Evolutionary conservation across 371 early-diverging fungal species (phyloP).

Genomic region (Batkoa obscura): DNA sequence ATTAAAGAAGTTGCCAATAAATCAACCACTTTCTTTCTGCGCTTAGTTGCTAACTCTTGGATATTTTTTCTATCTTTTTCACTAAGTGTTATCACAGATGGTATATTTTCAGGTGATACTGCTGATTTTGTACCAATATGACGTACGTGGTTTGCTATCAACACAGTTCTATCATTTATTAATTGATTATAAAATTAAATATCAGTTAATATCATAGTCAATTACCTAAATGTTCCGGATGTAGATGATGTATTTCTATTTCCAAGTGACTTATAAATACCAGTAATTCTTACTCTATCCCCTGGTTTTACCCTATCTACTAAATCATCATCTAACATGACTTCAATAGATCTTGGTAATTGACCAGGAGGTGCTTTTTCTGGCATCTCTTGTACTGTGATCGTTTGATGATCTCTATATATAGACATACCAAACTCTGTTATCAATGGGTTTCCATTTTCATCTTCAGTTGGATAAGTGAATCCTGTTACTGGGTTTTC

Average conservation of each 20-base stretch:
- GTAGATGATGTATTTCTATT: constrained; percentile 50
- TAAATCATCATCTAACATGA: constrained; percentile 93
- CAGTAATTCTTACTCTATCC: constrained; percentile 91
- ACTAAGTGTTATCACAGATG: constrained; percentile 19
- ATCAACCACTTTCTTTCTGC: constrained; percentile 52
- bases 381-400: constrained; percentile 98
- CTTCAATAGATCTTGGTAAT: constrained; percentile 90
- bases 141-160: constrained; percentile 80
- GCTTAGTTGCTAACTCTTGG: constrained; percentile 33
- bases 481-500: constrained; percentile 38
- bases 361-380: constrained; percentile 97
- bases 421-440: constrained; percentile 91
- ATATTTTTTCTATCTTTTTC: constrained; percentile 75
- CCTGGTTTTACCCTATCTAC: constrained; percentile 97
- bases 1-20: constrained; percentile 74
- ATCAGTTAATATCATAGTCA: background rate
- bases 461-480: constrained; percentile 76
- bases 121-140: constrained; percentile 55
- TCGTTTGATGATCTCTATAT: constrained; percentile 91
- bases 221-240: constrained; percentile 65
- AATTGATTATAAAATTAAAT: background rate
- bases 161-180: constrained; percentile 44
- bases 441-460: constrained; percentile 72
- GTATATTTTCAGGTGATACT: constrained; percentile 24
- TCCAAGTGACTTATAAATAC: constrained; percentile 84